Conservation (phyloP, 2,329 filamentous ascomycete genomes). For the Exophiala phaeomuriformis region DNA sequence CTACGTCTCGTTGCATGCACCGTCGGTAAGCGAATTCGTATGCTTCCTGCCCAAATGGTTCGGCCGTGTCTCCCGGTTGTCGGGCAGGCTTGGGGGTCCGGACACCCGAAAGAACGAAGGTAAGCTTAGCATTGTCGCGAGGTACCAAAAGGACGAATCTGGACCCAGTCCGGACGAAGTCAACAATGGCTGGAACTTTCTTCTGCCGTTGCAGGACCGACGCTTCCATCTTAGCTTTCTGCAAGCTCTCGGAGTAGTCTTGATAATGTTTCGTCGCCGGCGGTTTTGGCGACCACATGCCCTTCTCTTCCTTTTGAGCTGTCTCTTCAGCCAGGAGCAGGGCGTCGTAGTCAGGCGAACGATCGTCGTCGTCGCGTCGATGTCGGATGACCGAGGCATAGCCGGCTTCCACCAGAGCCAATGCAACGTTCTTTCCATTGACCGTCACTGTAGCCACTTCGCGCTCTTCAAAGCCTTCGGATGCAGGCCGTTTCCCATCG, state of each 20-base stretch:
- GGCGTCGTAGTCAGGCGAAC: slow-evolving; percentile 83
- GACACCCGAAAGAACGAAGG: slow-evolving; percentile 87
- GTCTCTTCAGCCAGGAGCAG: slow-evolving; percentile 40
- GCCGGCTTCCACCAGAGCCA: slow-evolving; percentile 81
- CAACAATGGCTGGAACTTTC: slow-evolving; percentile 85
- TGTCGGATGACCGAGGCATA: slow-evolving; percentile 93
- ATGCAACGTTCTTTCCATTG: slow-evolving; percentile 78
- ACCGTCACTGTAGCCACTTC: slow-evolving; percentile 85
- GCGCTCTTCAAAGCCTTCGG: slow-evolving; percentile 84
- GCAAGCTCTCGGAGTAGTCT: slow-evolving; percentile 84
- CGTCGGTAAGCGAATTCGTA: slow-evolving; percentile 83
- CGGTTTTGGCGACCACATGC: slow-evolving; percentile 89
- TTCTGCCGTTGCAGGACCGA: slow-evolving; percentile 82
- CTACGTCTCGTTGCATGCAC: slow-evolving; percentile 88
- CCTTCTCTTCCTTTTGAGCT: slow-evolving; percentile 81
- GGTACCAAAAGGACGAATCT: slow-evolving; percentile 88
- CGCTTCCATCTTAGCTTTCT: slow-evolving; percentile 92
- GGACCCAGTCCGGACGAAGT: slow-evolving; percentile 96
- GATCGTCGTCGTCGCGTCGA: slow-evolving; percentile 86
- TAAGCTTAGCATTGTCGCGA: slow-evolving; percentile 88
- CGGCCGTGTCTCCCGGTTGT: slow-evolving; percentile 69
- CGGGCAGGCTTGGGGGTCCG: slow-evolving; percentile 81
- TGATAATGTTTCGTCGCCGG: slow-evolving; percentile 74
- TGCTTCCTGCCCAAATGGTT: slow-evolving; percentile 92
- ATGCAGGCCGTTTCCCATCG: slow-evolving; percentile 83